phyloP scores from a whole-genome alignment of 805 yeast genomes.

The Zygotorulaspora florentina region DNA sequence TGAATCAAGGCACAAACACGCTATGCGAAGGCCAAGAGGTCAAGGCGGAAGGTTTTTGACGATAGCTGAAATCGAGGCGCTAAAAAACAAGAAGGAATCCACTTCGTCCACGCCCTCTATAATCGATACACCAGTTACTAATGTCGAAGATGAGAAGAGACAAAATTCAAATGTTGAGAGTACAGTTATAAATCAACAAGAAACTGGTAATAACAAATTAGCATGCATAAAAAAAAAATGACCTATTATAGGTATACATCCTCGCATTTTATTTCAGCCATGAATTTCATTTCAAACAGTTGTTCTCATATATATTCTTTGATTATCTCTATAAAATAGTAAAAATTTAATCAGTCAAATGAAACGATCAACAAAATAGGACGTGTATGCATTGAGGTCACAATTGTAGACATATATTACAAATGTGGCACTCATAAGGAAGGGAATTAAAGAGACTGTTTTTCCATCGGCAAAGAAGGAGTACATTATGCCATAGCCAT shows the following conservation, averaged over 20 bases:
- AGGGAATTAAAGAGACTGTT: too few species aligned
- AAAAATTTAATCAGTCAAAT: neutral
- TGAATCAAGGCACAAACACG: constrained; percentile 97
- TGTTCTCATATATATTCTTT: neutral
- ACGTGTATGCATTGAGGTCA: too few species aligned
- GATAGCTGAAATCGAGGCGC: constrained; percentile 73
- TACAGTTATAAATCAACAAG: constrained; percentile 11
- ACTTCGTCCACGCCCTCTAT: constrained; percentile 5
- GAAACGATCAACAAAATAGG: neutral
- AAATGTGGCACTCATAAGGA: too few species aligned
- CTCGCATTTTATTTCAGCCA: neutral
- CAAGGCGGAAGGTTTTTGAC: constrained; percentile 97
- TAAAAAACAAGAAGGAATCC: constrained; percentile 38
- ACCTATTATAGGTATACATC: neutral
- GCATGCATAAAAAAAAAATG: constrained; percentile 5
- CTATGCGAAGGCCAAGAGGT: constrained; percentile 98
- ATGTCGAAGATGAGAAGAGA: neutral
- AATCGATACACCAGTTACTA: constrained; percentile 2
- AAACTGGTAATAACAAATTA: constrained; percentile 11
- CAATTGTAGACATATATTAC: too few species aligned
- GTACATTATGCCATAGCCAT: constrained; percentile 3
- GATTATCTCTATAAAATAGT: neutral
- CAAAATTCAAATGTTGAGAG: neutral
- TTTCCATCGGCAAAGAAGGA: neutral
- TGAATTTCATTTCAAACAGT: neutral